Base-by-base conservation (phyloP, 2,329 filamentous ascomycete species). In the Boeremia exigua region DNA sequence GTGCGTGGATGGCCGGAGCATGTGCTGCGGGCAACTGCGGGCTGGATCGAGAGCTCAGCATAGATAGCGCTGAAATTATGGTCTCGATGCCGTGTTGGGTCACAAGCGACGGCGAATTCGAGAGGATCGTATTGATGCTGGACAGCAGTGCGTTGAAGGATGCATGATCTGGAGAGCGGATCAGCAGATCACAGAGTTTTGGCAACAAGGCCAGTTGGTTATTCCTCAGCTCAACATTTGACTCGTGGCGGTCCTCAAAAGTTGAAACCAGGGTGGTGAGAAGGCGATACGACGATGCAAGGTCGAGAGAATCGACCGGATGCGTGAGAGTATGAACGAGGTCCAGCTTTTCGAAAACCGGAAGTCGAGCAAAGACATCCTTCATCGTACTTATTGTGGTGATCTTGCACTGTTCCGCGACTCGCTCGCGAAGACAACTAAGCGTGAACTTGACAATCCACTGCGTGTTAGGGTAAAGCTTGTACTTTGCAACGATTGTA, bases 131-230 rank as follows among this genome's bases (percentile, higher is more conserved):
- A 55, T 75, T 80, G 0, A 82, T 80, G 15, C 80, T 80, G 25
- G 85, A 80, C 70, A 74, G 66, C 40, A 79, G 77, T 0, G 63
- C 77, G 1, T 79, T 86, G 44, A 81, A 86, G 55, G 73, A 80
- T 50, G 76, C 80, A 53, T 80, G 82, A 12, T 85, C 77, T 65
- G 86, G 81, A 79, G 82, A 76, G 0, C 81, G 85, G 3, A 54
- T 48, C 15, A 75, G 56, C 3, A 69, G 48, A 4, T 40, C 40
- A 43, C 69, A 72, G 5, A 74, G 32, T 17, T 44, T 56, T 1
- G 71, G 70, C 2, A 75, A 48, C 2, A 75, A 36, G 9, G 65
- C 59, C 4, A 72, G 60, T 30, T 72, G 70, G 36, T 67, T 67
- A 33, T 62, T 59, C 42, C 61, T 72, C 11, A 65, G 34, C 39